Percentiles rank a stretch among this genome's conserved stretches.
Conservation (phyloP, 1,284 basidiomycete species). For the Trichosporon sp. region DNA sequence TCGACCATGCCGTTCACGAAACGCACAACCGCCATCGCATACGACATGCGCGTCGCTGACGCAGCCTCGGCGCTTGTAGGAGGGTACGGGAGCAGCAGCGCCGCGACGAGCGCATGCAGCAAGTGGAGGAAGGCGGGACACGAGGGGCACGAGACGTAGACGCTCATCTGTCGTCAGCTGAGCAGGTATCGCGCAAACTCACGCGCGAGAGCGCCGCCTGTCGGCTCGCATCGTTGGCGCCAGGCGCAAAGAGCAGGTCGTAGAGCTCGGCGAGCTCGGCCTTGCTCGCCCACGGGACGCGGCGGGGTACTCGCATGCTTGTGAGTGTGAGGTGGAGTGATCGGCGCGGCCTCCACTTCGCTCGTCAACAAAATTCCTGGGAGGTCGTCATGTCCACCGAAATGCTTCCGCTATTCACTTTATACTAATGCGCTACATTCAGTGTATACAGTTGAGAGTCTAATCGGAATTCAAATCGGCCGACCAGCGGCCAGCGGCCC, state of each 20-base stretch:
- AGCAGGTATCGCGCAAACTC: conserved; percentile 34
- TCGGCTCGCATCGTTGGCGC: conserved; percentile 59
- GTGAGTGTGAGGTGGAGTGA: not conserved
- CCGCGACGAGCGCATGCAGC: conserved; percentile 61
- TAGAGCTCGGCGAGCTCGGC: conserved; percentile 76
- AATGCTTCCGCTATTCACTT: not conserved
- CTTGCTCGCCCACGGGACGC: conserved; percentile 74
- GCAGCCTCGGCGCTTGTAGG: conserved; percentile 58
- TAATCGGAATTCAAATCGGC: not conserved
- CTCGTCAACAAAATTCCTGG: conserved; percentile 5
- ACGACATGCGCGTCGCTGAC: conserved; percentile 56
- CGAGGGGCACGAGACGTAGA: conserved; percentile 67
- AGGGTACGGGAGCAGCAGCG: conserved; percentile 56
- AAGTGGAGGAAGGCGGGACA: conserved; percentile 59
- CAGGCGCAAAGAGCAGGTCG: conserved; percentile 70
- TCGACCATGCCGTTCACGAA: conserved; percentile 95
- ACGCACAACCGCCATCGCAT: conserved; percentile 66
- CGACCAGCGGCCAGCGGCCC: too few species aligned
- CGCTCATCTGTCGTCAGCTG: conserved; percentile 56
- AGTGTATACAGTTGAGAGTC: not conserved
- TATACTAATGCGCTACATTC: not conserved
- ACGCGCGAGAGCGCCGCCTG: conserved; percentile 67
- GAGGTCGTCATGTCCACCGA: not conserved
- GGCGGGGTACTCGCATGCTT: conserved; percentile 70
- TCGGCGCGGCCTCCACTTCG: not conserved